Conservation (phyloP, 306 rosid genomes). For the Biancaea sappan region DNA sequence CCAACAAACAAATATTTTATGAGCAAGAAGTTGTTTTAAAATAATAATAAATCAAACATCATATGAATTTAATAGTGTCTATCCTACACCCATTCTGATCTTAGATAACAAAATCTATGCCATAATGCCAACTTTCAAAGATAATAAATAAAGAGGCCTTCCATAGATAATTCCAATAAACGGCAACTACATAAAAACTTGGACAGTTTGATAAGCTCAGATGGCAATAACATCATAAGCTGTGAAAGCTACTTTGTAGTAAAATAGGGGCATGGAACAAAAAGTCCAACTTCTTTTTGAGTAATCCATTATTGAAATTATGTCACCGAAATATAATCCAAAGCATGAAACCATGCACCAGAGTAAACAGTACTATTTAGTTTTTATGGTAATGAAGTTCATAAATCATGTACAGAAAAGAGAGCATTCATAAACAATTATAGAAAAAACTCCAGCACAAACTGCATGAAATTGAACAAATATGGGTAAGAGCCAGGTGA, state of each 20-base stretch:
- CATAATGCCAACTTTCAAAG: not conserved
- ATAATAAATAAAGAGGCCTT: not conserved
- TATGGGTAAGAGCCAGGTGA: not conserved
- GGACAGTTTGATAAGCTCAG: not conserved
- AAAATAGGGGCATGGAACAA: not conserved
- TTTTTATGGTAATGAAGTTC: constrained; percentile 3
- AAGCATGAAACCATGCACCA: not conserved
- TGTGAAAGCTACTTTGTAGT: not conserved
- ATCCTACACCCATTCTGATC: not conserved
- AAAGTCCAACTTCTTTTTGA: not conserved
- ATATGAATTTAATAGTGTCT: too few relatives aligned
- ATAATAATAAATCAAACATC: not conserved
- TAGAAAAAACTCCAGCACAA: not conserved
- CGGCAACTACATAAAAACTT: not conserved
- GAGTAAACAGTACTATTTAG: not conserved
- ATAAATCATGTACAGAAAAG: not conserved
- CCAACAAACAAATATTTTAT: constrained; percentile 18
- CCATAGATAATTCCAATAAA: not conserved
- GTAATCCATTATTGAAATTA: not conserved
- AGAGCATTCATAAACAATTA: not conserved
- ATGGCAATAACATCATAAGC: not conserved
- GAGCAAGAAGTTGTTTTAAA: not conserved
- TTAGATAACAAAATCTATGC: not conserved
- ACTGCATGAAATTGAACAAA: not conserved
- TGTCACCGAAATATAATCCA: not conserved